These are phyloP conservation scores for Chalciporus pseudorubinellus DNA, from an alignment of 768 basidiomycete species.

Conservation along the genomic window DNA sequence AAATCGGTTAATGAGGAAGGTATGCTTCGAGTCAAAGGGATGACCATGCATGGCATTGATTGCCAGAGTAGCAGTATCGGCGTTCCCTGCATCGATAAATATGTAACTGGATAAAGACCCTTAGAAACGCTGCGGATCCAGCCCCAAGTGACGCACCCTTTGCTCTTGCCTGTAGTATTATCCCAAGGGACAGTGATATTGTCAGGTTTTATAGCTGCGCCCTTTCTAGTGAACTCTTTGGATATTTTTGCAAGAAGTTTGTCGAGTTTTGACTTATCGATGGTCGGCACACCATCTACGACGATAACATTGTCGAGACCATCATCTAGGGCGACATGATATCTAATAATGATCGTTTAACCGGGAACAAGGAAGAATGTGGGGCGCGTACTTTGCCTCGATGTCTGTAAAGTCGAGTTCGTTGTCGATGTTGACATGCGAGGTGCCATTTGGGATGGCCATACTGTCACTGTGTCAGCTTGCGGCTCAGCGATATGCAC, in stretches of 20 bases:
- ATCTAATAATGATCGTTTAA: slow-evolving; percentile 47
- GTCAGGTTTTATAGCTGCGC: slow-evolving; percentile 69
- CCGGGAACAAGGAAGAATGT: slow-evolving; percentile 1
- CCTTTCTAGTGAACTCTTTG: slow-evolving; percentile 83
- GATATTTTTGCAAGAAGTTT: slow-evolving; percentile 76
- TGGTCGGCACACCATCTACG: slow-evolving; percentile 88
- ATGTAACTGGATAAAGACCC: slow-evolving; percentile 52
- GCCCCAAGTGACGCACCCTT: slow-evolving; percentile 62
- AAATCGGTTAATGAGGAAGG: slow-evolving; percentile 82
- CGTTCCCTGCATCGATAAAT: slow-evolving; percentile 75
- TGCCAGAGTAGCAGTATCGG: slow-evolving; percentile 69
- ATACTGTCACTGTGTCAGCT: slow-evolving; percentile 44
- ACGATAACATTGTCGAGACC: slow-evolving; percentile 90
- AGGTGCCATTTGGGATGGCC: slow-evolving; percentile 40
- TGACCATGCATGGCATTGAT: slow-evolving; percentile 68
- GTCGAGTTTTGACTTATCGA: slow-evolving; percentile 83
- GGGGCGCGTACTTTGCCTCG: slow-evolving; percentile 66
- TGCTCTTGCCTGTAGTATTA: slow-evolving; percentile 76
- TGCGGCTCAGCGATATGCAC: background rate
- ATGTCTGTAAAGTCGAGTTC: slow-evolving; percentile 88
- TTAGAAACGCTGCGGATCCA: slow-evolving; percentile 1
- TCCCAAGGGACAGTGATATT: slow-evolving; percentile 91
- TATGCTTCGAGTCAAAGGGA: slow-evolving; percentile 85
- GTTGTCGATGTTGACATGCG: slow-evolving; percentile 44
- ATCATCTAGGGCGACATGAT: slow-evolving; percentile 79